Evolutionary conservation across 805 yeast species (phyloP).

Genomic region (Wickerhamiella bombiphila): DNA sequence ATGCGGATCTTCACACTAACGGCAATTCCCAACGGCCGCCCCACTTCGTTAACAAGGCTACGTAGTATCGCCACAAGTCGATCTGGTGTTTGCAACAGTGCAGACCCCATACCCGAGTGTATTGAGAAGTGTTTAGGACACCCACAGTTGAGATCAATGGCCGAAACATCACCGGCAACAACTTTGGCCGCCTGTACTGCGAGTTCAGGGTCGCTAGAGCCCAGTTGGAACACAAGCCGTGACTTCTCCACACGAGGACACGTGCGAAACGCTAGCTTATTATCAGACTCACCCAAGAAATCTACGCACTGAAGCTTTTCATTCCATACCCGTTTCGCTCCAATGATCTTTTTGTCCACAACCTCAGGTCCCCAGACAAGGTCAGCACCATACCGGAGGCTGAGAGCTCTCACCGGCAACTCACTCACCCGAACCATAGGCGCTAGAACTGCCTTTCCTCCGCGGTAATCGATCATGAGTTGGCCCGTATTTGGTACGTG

Average conservation of each 20-base stretch:
- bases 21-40: slow-evolving; percentile 59
- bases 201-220: slow-evolving; percentile 65
- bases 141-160: slow-evolving; percentile 88
- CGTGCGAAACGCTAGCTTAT: slow-evolving; percentile 50
- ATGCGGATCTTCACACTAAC: slow-evolving; percentile 84
- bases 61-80: slow-evolving; percentile 52
- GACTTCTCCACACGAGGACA: slow-evolving; percentile 45
- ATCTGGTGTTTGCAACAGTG: slow-evolving; percentile 70
- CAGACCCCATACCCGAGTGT: slow-evolving; percentile 98
- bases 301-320: slow-evolving; percentile 23
- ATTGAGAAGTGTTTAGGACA: slow-evolving; percentile 93
- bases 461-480: slow-evolving; percentile 58
- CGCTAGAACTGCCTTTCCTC: slow-evolving; percentile 63
- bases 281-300: slow-evolving; percentile 26
- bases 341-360: slow-evolving; percentile 67
- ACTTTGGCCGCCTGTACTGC: slow-evolving; percentile 81
- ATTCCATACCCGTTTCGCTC: slow-evolving; percentile 53
- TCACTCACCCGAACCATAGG: slow-evolving; percentile 96
- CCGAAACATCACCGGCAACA: slow-evolving; percentile 76
- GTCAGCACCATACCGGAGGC: slow-evolving; percentile 79
- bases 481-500: neutral
- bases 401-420: slow-evolving; percentile 70
- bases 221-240: slow-evolving; percentile 74
- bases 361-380: slow-evolving; percentile 95
- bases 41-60: slow-evolving; percentile 63